Percentiles rank a stretch among this genome's conserved stretches.
Evolutionary conservation across 1,284 basidiomycete genomes (phyloP).

Genomic region (Cutaneotrichosporon mucoides): DNA sequence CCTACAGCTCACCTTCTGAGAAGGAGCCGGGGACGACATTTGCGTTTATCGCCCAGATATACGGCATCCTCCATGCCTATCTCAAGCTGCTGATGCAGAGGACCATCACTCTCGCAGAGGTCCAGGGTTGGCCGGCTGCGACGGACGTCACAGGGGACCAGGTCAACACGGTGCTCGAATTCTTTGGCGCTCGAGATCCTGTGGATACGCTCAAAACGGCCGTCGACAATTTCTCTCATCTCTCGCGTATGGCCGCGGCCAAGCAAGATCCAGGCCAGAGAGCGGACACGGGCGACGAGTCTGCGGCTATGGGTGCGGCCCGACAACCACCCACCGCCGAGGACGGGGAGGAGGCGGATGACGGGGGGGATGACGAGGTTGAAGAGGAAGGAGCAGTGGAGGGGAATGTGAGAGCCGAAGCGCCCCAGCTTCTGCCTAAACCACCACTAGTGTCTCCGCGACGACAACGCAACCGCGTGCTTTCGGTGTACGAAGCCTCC

Average conservation of each 20-base stretch:
- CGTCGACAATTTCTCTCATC: too few relatives aligned
- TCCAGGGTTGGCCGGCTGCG: background rate
- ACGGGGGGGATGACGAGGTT: too few relatives aligned
- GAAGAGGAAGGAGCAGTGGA: too few relatives aligned
- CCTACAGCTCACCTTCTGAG: background rate
- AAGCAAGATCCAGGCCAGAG: too few relatives aligned
- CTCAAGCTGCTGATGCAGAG: constrained; percentile 20
- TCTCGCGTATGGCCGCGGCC: too few relatives aligned
- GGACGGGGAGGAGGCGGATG: too few relatives aligned
- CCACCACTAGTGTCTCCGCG: background rate
- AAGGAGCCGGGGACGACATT: constrained; percentile 12
- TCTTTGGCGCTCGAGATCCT: background rate
- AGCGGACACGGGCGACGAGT: too few relatives aligned
- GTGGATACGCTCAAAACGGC: too few relatives aligned
- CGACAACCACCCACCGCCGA: background rate
- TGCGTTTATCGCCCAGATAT: constrained; percentile 16
- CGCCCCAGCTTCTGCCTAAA: too few relatives aligned
- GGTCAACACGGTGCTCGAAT: background rate
- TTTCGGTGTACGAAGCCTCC: background rate
- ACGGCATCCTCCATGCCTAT: constrained; percentile 18
- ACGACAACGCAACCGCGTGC: background rate
- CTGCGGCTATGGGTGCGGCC: too few relatives aligned
- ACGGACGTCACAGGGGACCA: background rate
- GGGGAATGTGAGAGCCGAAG: too few relatives aligned
- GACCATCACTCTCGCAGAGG: constrained; percentile 23